These are phyloP conservation scores for Rosa multiflora DNA, from an alignment of 306 rosid species.

Conservation along the genomic window DNA sequence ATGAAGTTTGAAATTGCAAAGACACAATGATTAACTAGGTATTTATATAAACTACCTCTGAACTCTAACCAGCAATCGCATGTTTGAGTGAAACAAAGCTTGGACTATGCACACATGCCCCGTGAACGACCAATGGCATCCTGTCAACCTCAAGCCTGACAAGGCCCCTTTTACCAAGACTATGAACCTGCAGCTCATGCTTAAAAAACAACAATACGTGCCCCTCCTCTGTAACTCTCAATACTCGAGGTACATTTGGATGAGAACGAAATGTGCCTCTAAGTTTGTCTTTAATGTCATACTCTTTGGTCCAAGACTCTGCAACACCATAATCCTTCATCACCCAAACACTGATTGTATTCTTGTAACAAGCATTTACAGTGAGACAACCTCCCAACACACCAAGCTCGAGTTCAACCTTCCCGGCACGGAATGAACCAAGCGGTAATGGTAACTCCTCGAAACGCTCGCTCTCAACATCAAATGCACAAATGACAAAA, in stretches of 20 bases:
- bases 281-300: background rate
- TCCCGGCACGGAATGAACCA: background rate
- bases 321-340: constrained; percentile 14
- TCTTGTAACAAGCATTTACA: background rate
- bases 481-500: background rate
- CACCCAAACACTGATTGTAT: constrained; percentile 2
- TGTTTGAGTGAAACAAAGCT: constrained; percentile 1
- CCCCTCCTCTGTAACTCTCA: constrained; percentile 6
- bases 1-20: background rate
- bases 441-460: background rate
- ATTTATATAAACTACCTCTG: background rate
- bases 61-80: background rate
- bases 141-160: constrained; percentile 4
- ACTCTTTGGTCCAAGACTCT: constrained; percentile 11
- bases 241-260: background rate
- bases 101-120: constrained; percentile 6
- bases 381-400: background rate
- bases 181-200: background rate
- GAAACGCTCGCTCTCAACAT: background rate
- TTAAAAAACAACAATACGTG: background rate
- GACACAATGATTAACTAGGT: background rate
- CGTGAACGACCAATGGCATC: constrained; percentile 2
- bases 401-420: background rate
- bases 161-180: background rate
- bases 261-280: background rate